These are phyloP conservation scores for Cercophora newfieldiana DNA, from an alignment of 495 filamentous ascomycete species.

Conservation along the genomic window DNA sequence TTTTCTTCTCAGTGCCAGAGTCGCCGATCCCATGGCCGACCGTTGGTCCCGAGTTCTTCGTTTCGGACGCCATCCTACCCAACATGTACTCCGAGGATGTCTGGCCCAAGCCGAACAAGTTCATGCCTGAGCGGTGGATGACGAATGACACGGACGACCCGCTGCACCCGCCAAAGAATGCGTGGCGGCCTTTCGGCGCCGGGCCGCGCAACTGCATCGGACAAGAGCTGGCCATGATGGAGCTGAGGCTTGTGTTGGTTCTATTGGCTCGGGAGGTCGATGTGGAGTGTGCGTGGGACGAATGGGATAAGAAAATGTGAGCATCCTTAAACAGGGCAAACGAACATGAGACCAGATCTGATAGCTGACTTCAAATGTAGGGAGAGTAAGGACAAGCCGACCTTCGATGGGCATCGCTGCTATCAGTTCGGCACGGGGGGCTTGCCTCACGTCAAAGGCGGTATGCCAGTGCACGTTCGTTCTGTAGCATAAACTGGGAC, in stretches of 20 bases:
- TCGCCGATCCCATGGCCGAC: slow-evolving; percentile 39
- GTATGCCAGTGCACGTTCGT: no score
- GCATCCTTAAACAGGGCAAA: no score
- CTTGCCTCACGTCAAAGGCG: no score
- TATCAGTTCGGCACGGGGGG: no score
- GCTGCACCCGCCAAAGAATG: no score
- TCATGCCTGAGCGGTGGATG: slow-evolving; percentile 49
- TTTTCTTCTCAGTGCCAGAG: slow-evolving; percentile 33
- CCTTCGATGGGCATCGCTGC: no score
- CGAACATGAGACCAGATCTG: no score
- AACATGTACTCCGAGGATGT: slow-evolving; percentile 29
- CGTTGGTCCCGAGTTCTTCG: slow-evolving; percentile 29
- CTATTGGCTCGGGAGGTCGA: slow-evolving; percentile 50
- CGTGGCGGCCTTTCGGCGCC: slow-evolving; percentile 54
- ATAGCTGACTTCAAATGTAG: no score
- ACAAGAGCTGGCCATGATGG: slow-evolving; percentile 51
- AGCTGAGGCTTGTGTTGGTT: slow-evolving; percentile 47
- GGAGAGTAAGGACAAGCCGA: no score
- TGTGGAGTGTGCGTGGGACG: slow-evolving; percentile 45
- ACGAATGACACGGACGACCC: no score
- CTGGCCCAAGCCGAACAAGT: slow-evolving; percentile 37
- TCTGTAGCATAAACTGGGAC: no score
- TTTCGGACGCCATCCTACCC: slow-evolving; percentile 32
- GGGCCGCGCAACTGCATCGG: slow-evolving; percentile 58
- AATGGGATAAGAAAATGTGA: no score